Base-by-base conservation (phyloP, 1,284 basidiomycete genomes). In the Jaminaea rosea region DNA sequence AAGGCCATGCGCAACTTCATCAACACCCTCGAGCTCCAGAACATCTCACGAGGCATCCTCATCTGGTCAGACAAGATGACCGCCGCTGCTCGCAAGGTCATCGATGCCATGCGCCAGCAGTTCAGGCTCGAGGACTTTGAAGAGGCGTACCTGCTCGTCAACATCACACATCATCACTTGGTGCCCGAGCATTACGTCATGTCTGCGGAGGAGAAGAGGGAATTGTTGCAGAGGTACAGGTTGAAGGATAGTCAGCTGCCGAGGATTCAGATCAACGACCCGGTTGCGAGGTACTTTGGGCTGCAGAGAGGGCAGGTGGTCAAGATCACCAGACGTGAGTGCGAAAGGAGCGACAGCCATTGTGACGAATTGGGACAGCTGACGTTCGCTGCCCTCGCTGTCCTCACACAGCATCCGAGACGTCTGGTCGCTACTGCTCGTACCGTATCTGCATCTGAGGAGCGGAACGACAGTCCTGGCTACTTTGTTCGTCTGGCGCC, bases 241-340 rank as follows among this genome's bases (percentile, higher is more conserved):
- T 78, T 99, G 59, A 96, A 96, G 75, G 94, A 98, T 72, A 97
- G 92, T 1, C 94, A 99, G 73, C 80, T 99, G 55, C 94, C 94
- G 47, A 85, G 94, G 31, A 98, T 99, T 65, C 92, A 96, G 77
- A 76, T 94, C 49, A 84, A 84, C 17, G 94, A 99, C 76, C 94
- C 94, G 4, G 93, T 99, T 11, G 91, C 93, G 32, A 83, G 91
- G 58, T 98, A 99, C 76, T 99, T 96, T 77, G 94, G 94, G 46
- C 81, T 98, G 55, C 82, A 84, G 69, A 81, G 94, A 56, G 92
- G 93, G 21, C 89, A 96, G 75, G 94, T 99, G 32, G 94, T 98
- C 75, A 96, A 96, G 79, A 98, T 99, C 66, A 98, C 88, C 55
- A 80, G 94, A 37, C 65, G 63, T 65, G 53, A 39, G 62, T 62